Evolutionary conservation across 768 basidiomycete genomes (phyloP), one percentile per base, ranked within the genome.

Genomic region (Boletus edulis): DNA sequence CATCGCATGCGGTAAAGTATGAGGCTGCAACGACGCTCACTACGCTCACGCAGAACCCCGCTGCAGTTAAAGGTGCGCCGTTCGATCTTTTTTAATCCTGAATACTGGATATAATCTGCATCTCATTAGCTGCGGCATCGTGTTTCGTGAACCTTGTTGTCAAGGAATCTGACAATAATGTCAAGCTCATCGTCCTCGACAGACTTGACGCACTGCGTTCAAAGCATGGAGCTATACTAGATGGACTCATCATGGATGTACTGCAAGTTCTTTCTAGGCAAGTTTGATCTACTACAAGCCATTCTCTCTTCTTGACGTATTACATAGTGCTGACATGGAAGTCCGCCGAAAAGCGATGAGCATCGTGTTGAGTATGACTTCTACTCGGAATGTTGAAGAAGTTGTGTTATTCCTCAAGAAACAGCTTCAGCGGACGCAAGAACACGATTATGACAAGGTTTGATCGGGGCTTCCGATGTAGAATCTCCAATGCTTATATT

Each of bases 151-250:
- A 84, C 60, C 83, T 98, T 44, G 86, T 94, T 56, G 79, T 89
- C 70, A 96, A 95, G 74, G 96, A 98, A 73, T 93, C 94, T 2
- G 96, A 98, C 75, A 99, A 98, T 75, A 99, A 99, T 63, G 96
- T 98, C 72, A 98, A 98, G 73, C 82, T 98, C 43, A 98, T 98
- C 55, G 96, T 98, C 17, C 80, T 99, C 24, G 91, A 96, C 67
- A 86, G 97, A 43, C 81, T 99, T 35, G 91, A 98, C 51, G 74
- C 72, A 34, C 78, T 99, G 20, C 83, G 91, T 42, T 77, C 84
- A 5, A 91, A 87, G 65, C 94, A 98, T 70, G 94, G 91, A 17
- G 85, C 85, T 63, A 85, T 98, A 37, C 76, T 98, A 39, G 94
- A 98, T 66, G 81, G 85, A 13, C 81, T 98, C 49, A 94, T 94